These are phyloP conservation scores for Vitis cinerea DNA, from an alignment of 164 flowering plant genomes.

Conservation along the genomic window DNA sequence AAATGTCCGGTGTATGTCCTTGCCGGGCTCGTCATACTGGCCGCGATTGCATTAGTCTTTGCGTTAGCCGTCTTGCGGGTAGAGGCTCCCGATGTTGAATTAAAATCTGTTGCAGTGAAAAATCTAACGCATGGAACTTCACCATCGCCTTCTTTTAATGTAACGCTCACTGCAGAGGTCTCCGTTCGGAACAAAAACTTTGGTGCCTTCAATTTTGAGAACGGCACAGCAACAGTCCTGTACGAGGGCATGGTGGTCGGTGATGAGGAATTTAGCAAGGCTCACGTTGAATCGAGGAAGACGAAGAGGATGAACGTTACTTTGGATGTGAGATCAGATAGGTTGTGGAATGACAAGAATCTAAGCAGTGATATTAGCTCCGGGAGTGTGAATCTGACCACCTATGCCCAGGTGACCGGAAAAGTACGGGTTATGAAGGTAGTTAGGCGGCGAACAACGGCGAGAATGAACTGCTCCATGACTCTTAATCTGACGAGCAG, in stretches of 20 bases:
- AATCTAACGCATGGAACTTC: slow-evolving; percentile 14
- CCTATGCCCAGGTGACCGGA: slow-evolving; percentile 13
- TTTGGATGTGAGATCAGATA: slow-evolving; percentile 14
- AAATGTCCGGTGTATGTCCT: slow-evolving; percentile 26
- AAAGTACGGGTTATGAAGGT: slow-evolving; percentile 9
- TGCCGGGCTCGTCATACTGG: slow-evolving; percentile 14
- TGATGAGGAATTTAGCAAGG: neutral
- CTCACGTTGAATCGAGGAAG: slow-evolving; percentile 5
- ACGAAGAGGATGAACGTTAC: slow-evolving; percentile 11
- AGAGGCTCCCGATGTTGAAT: slow-evolving; percentile 10
- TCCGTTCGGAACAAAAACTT: slow-evolving; percentile 32
- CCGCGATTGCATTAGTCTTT: slow-evolving; percentile 15
- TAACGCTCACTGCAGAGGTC: slow-evolving; percentile 17
- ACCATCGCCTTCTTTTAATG: slow-evolving; percentile 17
- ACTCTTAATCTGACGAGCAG: slow-evolving; percentile 4
- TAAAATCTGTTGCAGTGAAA: slow-evolving; percentile 14
- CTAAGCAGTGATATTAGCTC: slow-evolving; percentile 19
- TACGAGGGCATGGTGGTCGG: slow-evolving; percentile 24
- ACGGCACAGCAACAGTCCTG: slow-evolving; percentile 11
- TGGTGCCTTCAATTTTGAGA: slow-evolving; percentile 23
- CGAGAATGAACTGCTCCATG: slow-evolving; percentile 24
- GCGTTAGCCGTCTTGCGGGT: slow-evolving; percentile 18
- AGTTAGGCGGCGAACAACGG: slow-evolving; percentile 1
- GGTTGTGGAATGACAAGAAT: neutral
- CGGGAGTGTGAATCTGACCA: slow-evolving; percentile 17